A percentile compares a stretch with the other conserved stretches of the same genome.
Evolutionary conservation across 495 filamentous ascomycete species (phyloP).

Genomic region (Xylaria telfairii): DNA sequence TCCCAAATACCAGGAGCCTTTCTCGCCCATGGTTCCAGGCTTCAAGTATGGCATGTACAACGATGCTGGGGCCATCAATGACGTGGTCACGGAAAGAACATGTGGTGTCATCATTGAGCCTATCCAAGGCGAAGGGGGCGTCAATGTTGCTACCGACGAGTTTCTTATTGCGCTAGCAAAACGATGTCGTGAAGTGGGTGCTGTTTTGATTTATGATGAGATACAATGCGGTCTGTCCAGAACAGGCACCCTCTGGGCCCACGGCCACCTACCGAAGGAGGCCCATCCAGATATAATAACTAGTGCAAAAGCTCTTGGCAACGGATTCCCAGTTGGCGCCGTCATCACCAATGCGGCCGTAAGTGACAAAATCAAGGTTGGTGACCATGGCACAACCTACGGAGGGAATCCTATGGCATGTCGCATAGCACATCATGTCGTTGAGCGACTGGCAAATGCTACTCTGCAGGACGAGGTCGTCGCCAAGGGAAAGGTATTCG

Average conservation of each 20-base stretch:
- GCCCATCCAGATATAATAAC: slow-evolving; percentile 95
- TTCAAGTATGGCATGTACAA: slow-evolving; percentile 89
- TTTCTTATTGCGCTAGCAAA: slow-evolving; percentile 80
- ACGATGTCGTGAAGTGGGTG: slow-evolving; percentile 85
- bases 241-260: slow-evolving; percentile 90
- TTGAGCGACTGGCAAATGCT: slow-evolving; percentile 71
- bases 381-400: slow-evolving; percentile 97
- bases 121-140: slow-evolving; percentile 95
- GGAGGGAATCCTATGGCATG: slow-evolving; percentile 92
- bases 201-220: slow-evolving; percentile 92
- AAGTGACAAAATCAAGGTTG: slow-evolving; percentile 81
- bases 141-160: slow-evolving; percentile 79
- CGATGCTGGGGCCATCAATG: slow-evolving; percentile 70
- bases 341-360: slow-evolving; percentile 82
- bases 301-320: slow-evolving; percentile 93
- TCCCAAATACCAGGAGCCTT: slow-evolving; percentile 95
- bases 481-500: slow-evolving; percentile 69
- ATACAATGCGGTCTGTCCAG: slow-evolving; percentile 92
- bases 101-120: slow-evolving; percentile 97
- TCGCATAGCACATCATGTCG: slow-evolving; percentile 81
- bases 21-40: slow-evolving; percentile 92
- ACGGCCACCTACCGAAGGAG: slow-evolving; percentile 69
- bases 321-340: slow-evolving; percentile 93
- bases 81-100: slow-evolving; percentile 80
- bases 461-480: slow-evolving; percentile 69